Evolutionary conservation across 2,329 filamentous ascomycete species (phyloP).

Genomic region (Macrophomina tecta): DNA sequence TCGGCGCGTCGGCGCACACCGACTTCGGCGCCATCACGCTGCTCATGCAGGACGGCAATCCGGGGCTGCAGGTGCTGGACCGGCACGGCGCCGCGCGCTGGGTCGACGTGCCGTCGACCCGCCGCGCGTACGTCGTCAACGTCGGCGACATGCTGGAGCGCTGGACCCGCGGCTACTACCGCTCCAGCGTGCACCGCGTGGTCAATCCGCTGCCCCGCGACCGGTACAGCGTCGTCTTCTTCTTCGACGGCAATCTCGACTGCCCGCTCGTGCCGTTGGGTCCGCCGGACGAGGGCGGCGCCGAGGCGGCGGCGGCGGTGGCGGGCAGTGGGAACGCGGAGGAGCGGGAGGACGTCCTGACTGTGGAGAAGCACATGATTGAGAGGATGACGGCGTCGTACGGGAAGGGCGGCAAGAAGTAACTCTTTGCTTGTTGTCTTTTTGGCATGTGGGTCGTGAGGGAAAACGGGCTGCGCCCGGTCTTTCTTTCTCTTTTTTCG

Average conservation of each 20-base stretch:
- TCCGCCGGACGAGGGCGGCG: too few relatives aligned
- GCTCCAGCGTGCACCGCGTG: slow-evolving; percentile 61
- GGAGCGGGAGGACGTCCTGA: too few relatives aligned
- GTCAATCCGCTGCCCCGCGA: slow-evolving; percentile 58
- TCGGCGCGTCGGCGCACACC: slow-evolving; percentile 56
- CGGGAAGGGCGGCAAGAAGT: too few relatives aligned
- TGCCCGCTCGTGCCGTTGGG: slow-evolving; percentile 20
- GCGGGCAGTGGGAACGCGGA: too few relatives aligned
- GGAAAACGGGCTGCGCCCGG: too few relatives aligned
- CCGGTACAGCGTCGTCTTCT: slow-evolving; percentile 63
- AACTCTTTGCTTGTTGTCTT: too few relatives aligned
- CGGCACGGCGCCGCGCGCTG: slow-evolving; percentile 51
- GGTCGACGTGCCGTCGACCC: slow-evolving; percentile 43
- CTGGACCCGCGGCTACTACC: slow-evolving; percentile 61
- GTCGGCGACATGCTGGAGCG: slow-evolving; percentile 47
- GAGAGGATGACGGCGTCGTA: too few relatives aligned
- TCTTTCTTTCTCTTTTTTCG: too few relatives aligned
- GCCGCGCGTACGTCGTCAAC: slow-evolving; percentile 47
- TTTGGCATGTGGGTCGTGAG: too few relatives aligned
- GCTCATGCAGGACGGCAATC: slow-evolving; percentile 58
- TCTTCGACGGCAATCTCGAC: slow-evolving; percentile 61
- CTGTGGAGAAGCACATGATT: too few relatives aligned
- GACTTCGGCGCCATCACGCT: slow-evolving; percentile 64
- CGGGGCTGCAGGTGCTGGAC: slow-evolving; percentile 58
- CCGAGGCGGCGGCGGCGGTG: too few relatives aligned